phyloP scores from a whole-genome alignment of 495 filamentous ascomycete genomes.

The Durotheca rogersii region DNA sequence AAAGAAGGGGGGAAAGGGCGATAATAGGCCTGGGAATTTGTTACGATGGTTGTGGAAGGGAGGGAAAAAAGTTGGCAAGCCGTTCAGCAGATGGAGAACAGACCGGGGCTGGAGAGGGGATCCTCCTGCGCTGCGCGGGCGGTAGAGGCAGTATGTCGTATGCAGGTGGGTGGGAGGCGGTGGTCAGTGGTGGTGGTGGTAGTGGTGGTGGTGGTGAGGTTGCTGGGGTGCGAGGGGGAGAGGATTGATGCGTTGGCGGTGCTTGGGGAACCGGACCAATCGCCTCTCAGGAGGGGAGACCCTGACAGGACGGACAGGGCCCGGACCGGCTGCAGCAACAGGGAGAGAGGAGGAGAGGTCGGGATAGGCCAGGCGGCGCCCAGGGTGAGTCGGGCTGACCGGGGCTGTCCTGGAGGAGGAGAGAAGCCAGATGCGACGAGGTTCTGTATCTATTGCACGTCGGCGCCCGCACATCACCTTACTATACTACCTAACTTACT shows the following conservation, averaged over 20 bases:
- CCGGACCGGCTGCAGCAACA: slow-evolving; percentile 33
- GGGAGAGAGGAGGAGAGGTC: slow-evolving; percentile 11
- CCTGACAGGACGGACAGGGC: slow-evolving; percentile 21
- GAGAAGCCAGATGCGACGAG: not conserved
- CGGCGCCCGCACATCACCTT: too few relatives aligned
- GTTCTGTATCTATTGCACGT: too few relatives aligned
- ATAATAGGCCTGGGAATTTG: slow-evolving; percentile 40
- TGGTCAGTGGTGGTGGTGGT: too few relatives aligned
- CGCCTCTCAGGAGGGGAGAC: not conserved
- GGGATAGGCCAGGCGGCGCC: too few relatives aligned
- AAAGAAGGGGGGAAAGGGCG: slow-evolving; percentile 7
- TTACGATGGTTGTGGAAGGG: slow-evolving; percentile 39
- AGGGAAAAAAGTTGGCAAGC: slow-evolving; percentile 34
- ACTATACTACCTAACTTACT: too few relatives aligned
- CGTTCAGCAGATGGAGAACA: not conserved
- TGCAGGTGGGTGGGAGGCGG: too few relatives aligned
- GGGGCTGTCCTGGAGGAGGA: not conserved
- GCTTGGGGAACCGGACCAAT: slow-evolving; percentile 33
- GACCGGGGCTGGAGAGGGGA: slow-evolving; percentile 31
- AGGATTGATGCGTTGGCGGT: slow-evolving; percentile 38
- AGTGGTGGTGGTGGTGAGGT: slow-evolving; percentile 21
- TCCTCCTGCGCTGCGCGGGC: too few relatives aligned
- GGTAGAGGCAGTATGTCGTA: too few relatives aligned
- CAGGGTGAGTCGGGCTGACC: not conserved
- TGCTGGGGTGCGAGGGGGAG: slow-evolving; percentile 28